Percentiles rank a stretch among this genome's conserved stretches.
phyloP scores from a whole-genome alignment of 2,329 filamentous ascomycete genomes.

The Paracoccidioides brasiliensis region DNA sequence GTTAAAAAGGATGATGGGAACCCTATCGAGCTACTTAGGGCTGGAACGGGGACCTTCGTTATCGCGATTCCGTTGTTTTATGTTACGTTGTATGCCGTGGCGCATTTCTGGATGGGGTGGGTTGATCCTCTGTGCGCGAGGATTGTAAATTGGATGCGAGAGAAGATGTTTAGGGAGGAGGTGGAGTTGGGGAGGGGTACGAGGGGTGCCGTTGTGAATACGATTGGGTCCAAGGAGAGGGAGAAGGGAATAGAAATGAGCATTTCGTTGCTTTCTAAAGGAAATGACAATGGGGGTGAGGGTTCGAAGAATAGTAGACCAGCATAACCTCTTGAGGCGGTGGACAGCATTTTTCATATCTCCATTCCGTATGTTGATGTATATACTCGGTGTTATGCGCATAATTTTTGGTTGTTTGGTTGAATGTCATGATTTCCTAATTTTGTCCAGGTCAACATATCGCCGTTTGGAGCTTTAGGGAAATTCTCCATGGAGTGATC shows the following conservation, averaged over 20 bases:
- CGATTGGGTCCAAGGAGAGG: neutral
- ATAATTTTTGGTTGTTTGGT: no score
- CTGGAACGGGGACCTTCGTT: slow-evolving; percentile 1
- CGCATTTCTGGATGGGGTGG: slow-evolving; percentile 8
- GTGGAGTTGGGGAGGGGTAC: neutral
- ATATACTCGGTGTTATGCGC: no score
- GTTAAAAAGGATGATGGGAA: slow-evolving; percentile 6
- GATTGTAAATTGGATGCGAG: slow-evolving; percentile 5
- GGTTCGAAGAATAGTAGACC: neutral
- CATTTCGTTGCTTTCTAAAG: neutral
- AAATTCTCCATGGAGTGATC: no score
- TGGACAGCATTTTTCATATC: no score
- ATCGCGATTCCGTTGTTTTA: slow-evolving; percentile 9
- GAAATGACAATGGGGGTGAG: neutral
- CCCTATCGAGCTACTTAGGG: neutral
- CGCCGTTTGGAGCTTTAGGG: no score
- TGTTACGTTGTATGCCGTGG: slow-evolving; percentile 6
- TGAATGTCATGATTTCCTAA: no score
- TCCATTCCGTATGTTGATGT: no score
- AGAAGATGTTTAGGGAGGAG: slow-evolving; percentile 6
- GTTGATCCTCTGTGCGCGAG: slow-evolving; percentile 9
- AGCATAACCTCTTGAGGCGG: no score
- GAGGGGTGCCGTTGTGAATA: neutral
- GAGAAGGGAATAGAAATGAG: neutral
- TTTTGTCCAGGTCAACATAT: no score